Evolutionary conservation across 2,329 filamentous ascomycete species (phyloP).

Genomic region (Talaromyces sp.): DNA sequence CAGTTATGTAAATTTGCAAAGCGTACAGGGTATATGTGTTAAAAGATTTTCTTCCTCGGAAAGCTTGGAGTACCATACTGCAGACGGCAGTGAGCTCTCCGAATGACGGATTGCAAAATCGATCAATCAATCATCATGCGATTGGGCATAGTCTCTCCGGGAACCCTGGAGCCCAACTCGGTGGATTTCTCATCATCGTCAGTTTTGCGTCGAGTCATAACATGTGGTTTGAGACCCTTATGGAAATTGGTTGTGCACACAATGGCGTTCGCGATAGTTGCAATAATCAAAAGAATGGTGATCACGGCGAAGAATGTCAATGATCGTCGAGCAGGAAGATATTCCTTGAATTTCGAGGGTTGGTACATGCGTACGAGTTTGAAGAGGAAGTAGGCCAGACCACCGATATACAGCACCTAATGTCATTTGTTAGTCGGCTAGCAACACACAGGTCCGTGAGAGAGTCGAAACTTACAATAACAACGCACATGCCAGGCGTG

Average conservation of each 20-base stretch:
- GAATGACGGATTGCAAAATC: conserved; percentile 9
- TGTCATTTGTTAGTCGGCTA: conserved; percentile 1
- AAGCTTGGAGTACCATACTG: conserved; percentile 9
- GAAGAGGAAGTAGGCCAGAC: conserved; percentile 93
- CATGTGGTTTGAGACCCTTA: conserved; percentile 81
- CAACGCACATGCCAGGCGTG: conserved; percentile 67
- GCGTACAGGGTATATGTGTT: conserved; percentile 12
- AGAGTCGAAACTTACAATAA: conserved; percentile 56
- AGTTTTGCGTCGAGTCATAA: conserved; percentile 57
- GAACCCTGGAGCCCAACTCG: conserved; percentile 39
- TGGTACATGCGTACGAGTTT: conserved; percentile 96
- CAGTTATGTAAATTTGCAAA: conserved; percentile 6
- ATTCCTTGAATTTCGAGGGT: conserved; percentile 55
- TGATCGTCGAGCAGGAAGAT: conserved; percentile 74
- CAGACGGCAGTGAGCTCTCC: not conserved
- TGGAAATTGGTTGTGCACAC: conserved; percentile 89
- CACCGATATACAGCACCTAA: conserved; percentile 75
- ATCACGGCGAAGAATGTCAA: conserved; percentile 92
- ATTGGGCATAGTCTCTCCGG: conserved; percentile 33
- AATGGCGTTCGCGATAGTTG: conserved; percentile 82
- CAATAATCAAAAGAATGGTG: conserved; percentile 80
- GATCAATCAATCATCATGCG: conserved; percentile 49
- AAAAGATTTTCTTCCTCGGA: not conserved
- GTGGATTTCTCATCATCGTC: conserved; percentile 49
- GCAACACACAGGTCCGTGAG: not conserved